Evolutionary conservation across 345 rosid species (phyloP), one percentile per base, ranked within the genome.

Genomic region (Garcia nutans): DNA sequence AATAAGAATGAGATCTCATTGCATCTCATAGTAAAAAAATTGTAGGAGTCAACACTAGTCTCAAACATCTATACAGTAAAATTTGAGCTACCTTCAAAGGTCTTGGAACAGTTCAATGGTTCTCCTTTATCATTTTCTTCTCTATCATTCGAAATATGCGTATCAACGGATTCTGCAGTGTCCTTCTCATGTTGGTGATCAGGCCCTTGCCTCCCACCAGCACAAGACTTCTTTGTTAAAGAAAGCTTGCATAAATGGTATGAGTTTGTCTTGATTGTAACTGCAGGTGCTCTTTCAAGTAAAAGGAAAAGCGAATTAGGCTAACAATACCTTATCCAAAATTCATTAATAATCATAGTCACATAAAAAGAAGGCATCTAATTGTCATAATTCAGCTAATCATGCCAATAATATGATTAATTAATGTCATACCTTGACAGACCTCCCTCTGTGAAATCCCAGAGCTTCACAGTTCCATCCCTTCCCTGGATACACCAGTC

Each of bases 201-300:
- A 44, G 76, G 54, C 42, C 50, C 72, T 80, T 81, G 80, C 73
- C 77, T 68, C 24, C 31, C 70, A 76, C 76, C 71, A 79, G 75
- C 50, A 79, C 52, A 58, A 62, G 94, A 87, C 75, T 76, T 84
- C 85, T 90, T 92, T 15, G 88, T 92, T 63, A 90, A 81, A 10
- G 98, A 96, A 80, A 96, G 89, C 85, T 96, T 96, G 91, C 99
- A 96, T 80, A 96, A 96, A 79, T 90, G 93, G 75, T 93, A 96
- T 23, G 97, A 82, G 77, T 87, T 87, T 70, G 94, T 88, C 70
- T 72, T 81, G 73, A 96, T 85, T 45, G 86, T 82, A 37, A 89
- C 74, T 70, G 80, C 76, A 22, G 99, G 96, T 33, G 73, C 77
- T 78, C 97, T 94, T 81, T 69, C 72, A 82, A 75, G 74, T 56